These are phyloP conservation scores for Flaveria brownii DNA, from an alignment of 129 eudicot species.

Conservation along the genomic window DNA sequence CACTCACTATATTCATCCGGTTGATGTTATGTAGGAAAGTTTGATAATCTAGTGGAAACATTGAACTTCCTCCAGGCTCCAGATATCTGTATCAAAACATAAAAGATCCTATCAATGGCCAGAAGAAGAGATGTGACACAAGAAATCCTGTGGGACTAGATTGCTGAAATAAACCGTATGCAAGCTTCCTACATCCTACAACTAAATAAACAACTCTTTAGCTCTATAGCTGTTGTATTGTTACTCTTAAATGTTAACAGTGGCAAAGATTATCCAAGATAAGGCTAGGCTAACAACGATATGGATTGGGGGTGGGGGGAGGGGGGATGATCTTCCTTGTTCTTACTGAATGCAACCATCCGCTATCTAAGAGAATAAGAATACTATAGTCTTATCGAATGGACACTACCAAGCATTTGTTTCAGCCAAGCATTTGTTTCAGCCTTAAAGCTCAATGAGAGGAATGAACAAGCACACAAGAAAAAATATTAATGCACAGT, in stretches of 20 bases:
- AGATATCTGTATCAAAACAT: slow-evolving; percentile 41
- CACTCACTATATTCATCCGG: slow-evolving; percentile 21
- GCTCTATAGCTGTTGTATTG: slow-evolving; percentile 35
- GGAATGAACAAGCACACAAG: slow-evolving; percentile 5
- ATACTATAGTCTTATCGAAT: slow-evolving; percentile 24
- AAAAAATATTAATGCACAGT: background rate
- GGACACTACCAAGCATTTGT: background rate
- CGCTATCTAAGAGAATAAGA: slow-evolving; percentile 25
- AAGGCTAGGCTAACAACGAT: slow-evolving; percentile 37
- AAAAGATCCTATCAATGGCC: slow-evolving; percentile 52
- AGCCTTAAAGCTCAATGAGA: slow-evolving; percentile 16
- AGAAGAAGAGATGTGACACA: slow-evolving; percentile 44
- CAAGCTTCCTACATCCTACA: too few relatives aligned
- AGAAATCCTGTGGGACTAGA: slow-evolving; percentile 55
- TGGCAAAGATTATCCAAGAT: slow-evolving; percentile 32
- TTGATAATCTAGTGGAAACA: slow-evolving; percentile 36
- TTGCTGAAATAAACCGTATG: slow-evolving; percentile 41
- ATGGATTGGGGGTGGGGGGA: slow-evolving; percentile 18
- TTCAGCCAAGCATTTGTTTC: background rate
- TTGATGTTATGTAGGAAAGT: slow-evolving; percentile 27
- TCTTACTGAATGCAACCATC: slow-evolving; percentile 18
- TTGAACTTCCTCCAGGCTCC: slow-evolving; percentile 49
- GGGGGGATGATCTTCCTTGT: slow-evolving; percentile 14
- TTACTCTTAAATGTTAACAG: slow-evolving; percentile 32
- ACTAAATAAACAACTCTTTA: slow-evolving; percentile 36